Evolutionary conservation across 2,329 filamentous ascomycete species (phyloP).

Genomic region (Escovopsis sp.): DNA sequence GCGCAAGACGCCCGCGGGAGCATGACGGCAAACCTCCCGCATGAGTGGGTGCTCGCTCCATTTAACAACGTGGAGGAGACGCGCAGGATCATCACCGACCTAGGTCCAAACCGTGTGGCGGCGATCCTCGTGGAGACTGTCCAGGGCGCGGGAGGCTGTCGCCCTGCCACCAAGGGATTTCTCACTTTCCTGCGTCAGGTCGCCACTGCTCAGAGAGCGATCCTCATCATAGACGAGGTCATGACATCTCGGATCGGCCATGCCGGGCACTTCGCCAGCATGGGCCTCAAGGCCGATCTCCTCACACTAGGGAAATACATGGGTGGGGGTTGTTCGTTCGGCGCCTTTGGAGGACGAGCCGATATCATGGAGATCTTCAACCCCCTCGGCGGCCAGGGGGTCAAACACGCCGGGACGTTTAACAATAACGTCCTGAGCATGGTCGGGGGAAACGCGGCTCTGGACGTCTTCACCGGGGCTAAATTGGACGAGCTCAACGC

Average conservation of each 20-base stretch:
- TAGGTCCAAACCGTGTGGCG: conserved; percentile 25
- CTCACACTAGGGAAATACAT: conserved; percentile 52
- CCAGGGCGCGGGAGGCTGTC: conserved; percentile 46
- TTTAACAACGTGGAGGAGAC: conserved; percentile 45
- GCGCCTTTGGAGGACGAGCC: conserved; percentile 45
- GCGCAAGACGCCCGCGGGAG: too few relatives aligned
- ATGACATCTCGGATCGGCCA: conserved; percentile 46
- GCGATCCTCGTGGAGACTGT: conserved; percentile 52
- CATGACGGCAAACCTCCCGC: too few relatives aligned
- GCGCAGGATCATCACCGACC: conserved; percentile 14
- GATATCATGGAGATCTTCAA: conserved; percentile 45
- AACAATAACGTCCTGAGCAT: conserved; percentile 44
- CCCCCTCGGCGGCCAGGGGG: conserved; percentile 23
- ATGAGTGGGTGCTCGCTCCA: conserved; percentile 42
- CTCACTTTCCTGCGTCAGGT: conserved; percentile 14
- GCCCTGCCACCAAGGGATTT: conserved; percentile 35
- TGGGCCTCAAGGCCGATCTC: conserved; percentile 39
- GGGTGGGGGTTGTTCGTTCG: conserved; percentile 51
- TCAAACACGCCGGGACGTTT: conserved; percentile 47
- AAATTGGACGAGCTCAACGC: too few relatives aligned
- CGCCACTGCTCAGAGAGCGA: conserved; percentile 16
- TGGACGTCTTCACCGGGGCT: background rate
- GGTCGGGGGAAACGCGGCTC: background rate
- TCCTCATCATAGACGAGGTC: conserved; percentile 58
- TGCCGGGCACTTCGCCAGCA: conserved; percentile 29